Conservation (phyloP, 2,329 filamentous ascomycete genomes). For the Sporothrix variecibatus region DNA sequence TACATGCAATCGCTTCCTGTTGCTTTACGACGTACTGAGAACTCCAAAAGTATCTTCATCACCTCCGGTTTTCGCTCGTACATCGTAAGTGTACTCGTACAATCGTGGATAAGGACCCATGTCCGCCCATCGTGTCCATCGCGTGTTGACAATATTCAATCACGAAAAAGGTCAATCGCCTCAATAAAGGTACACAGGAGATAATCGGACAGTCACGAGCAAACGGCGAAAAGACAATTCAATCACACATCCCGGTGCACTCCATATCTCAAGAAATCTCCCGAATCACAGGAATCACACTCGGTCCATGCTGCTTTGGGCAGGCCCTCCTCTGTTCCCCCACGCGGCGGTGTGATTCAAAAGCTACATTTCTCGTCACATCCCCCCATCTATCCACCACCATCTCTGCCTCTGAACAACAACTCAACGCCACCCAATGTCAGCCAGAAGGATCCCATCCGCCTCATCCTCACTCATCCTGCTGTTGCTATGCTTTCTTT, state of each 20-base stretch:
- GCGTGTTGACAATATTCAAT: background rate
- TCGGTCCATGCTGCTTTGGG: slow-evolving; percentile 1
- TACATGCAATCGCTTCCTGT: background rate
- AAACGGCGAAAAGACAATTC: background rate
- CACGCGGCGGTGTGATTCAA: slow-evolving; percentile 18
- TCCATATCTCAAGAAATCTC: background rate
- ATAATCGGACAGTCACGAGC: background rate
- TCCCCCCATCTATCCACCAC: background rate
- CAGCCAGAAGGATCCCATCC: background rate
- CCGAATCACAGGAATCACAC: slow-evolving; percentile 2
- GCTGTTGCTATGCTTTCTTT: background rate
- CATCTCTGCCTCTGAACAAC: background rate
- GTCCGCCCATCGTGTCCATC: background rate
- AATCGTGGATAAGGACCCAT: background rate
- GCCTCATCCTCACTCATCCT: background rate
- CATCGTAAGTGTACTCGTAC: background rate
- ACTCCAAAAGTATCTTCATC: background rate
- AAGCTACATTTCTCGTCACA: background rate
- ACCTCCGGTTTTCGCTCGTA: slow-evolving; percentile 7
- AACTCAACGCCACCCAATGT: background rate
- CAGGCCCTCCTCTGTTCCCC: slow-evolving; percentile 6
- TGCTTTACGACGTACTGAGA: background rate
- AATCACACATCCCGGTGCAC: background rate
- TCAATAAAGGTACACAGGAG: no score
- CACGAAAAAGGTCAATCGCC: background rate